Conservation (phyloP, 2,329 filamentous ascomycete species). For the Aspergillus niger region DNA sequence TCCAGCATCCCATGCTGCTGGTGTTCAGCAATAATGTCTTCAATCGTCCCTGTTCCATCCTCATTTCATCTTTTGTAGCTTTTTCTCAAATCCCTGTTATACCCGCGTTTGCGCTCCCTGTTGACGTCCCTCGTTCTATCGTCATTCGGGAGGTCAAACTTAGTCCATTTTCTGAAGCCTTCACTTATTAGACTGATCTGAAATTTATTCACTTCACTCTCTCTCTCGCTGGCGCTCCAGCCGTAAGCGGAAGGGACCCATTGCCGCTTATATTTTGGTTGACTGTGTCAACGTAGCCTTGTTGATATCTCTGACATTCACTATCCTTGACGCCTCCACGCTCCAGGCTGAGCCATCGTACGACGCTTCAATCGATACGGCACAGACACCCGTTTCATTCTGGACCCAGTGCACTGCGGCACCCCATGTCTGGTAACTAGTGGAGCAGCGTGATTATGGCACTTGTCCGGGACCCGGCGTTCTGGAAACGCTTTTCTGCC, state of each 20-base stretch:
- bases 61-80: neutral
- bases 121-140: neutral
- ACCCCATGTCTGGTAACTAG: neutral
- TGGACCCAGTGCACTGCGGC: neutral
- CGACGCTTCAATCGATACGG: neutral
- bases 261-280: neutral
- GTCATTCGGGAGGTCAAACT: neutral
- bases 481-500: constrained; percentile 62
- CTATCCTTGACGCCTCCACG: neutral
- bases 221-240: neutral
- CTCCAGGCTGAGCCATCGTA: neutral
- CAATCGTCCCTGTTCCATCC: neutral
- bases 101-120: neutral
- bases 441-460: constrained; percentile 40
- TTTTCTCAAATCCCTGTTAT: neutral
- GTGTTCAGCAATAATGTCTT: neutral
- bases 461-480: constrained; percentile 58
- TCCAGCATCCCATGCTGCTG: neutral
- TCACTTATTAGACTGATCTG: neutral
- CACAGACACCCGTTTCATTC: neutral
- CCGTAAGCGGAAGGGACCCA: neutral
- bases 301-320: neutral
- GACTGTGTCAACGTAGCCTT: neutral
- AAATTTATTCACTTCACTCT: neutral
- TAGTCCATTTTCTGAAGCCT: neutral